Percentiles rank a stretch among this genome's conserved stretches.
Evolutionary conservation across 1,284 basidiomycete species (phyloP).

Genomic region (Papiliotrema terrestris): DNA sequence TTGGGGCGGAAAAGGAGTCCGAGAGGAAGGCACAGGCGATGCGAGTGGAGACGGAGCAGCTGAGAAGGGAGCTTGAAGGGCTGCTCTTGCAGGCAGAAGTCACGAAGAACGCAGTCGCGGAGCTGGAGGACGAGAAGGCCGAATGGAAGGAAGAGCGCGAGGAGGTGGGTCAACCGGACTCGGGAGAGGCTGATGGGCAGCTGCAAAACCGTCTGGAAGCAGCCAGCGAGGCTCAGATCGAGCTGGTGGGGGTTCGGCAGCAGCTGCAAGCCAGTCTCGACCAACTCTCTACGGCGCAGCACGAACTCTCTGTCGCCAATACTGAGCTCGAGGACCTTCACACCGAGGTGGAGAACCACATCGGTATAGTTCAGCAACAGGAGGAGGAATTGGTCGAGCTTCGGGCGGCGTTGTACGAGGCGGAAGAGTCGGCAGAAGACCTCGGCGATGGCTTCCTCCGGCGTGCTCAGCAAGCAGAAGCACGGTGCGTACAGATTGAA

Average conservation of each 20-base stretch:
- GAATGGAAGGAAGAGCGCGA: conserved; percentile 1
- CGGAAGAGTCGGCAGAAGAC: conserved; percentile 12
- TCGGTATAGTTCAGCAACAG: conserved; percentile 1
- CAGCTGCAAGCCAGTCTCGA: neutral
- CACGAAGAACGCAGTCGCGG: conserved; percentile 8
- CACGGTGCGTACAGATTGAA: conserved; percentile 7
- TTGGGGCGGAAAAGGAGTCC: neutral
- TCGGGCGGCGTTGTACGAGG: conserved; percentile 8
- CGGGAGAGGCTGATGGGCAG: neutral
- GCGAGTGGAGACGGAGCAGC: conserved; percentile 7
- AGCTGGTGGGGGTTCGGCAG: neutral
- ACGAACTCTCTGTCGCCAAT: conserved; percentile 3
- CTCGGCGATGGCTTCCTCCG: conserved; percentile 5
- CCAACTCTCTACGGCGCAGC: neutral
- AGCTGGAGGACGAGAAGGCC: conserved; percentile 13
- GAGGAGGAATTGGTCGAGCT: conserved; percentile 16
- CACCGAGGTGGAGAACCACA: conserved; percentile 1
- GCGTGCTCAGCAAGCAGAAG: conserved; percentile 17
- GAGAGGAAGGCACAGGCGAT: neutral
- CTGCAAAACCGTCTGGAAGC: neutral
- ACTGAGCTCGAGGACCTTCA: conserved; percentile 8
- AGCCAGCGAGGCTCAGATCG: neutral
- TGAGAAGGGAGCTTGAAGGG: neutral
- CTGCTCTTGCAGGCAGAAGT: neutral
- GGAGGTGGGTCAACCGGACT: neutral